Base-by-base conservation (phyloP, 495 filamentous ascomycete species). In the Friedmanniomyces simplex region DNA sequence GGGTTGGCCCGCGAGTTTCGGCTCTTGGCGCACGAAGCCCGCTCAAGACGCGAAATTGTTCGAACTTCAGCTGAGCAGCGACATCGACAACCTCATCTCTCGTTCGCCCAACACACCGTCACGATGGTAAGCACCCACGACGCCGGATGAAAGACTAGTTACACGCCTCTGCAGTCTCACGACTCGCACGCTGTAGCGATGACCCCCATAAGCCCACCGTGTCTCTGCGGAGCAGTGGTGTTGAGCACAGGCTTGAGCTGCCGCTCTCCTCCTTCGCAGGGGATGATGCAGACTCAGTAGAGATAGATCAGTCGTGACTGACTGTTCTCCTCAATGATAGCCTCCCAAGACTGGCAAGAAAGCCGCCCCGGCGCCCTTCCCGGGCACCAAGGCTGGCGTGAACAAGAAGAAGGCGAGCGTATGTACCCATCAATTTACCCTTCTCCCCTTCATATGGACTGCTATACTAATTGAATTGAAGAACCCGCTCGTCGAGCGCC, bases 401-500 rank as follows among this genome's bases (percentile, higher is more conserved):
- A 78, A 80, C 66, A 97, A 97, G 88, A 98, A 97, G 85, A 77
- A 81, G 61, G 80, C 87, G 66, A 96, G 97, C 91, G 93, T 95
- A 72, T 73, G 86, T 81, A 20, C 20, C 30, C 11, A 63, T 58
- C 16, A 36, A 12, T 24, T 5, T 28, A 49, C 46, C 11, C 4
- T 41, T 34, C 20, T 11, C n/a, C n/a, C 32, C 22, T 46, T 49
- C 16, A 26, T 21, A 6, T 36, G 25, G 2, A 11, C 48, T 42
- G 24, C 36, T 47, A 54, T 50, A 60, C 55, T 63, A 21, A 64
- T 52, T n/a, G 51, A 63, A 56, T 16, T 22, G 28, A 64, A 96
- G 93, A 97, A 97, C 86, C 94, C 93, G 69, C 91, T 99, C 72
- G 85, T 97, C 78, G 94, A 97, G 87, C 91, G 91, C 80, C 88